Evolutionary conservation across 805 yeast species (phyloP).

Genomic region (Candida ovalis): DNA sequence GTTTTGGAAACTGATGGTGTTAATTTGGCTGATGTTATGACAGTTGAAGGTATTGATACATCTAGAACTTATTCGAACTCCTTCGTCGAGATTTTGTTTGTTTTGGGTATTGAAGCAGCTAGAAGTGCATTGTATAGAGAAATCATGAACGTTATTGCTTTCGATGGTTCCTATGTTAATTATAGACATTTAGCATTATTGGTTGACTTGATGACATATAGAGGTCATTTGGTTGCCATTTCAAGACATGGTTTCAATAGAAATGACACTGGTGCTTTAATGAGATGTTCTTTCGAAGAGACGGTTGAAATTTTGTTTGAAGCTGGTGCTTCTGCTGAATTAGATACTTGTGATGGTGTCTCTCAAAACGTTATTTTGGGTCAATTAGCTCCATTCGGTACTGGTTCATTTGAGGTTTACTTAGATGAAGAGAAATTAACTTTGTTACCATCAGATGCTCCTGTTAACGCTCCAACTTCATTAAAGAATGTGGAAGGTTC

Average conservation of each 20-base stretch:
- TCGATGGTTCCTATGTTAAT: conserved; percentile 99
- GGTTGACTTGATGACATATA: conserved; percentile 97
- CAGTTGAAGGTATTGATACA: conserved; percentile 92
- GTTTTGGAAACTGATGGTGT: conserved; percentile 99
- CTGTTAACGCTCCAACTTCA: conserved; percentile 34
- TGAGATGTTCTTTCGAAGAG: conserved; percentile 99
- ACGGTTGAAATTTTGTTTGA: conserved; percentile 96
- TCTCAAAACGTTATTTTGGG: conserved; percentile 97
- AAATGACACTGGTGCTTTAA: conserved; percentile 97
- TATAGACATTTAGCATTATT: conserved; percentile 97
- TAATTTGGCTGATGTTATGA: conserved; percentile 89
- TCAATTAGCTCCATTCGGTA: conserved; percentile 97
- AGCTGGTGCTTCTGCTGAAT: conserved; percentile 97
- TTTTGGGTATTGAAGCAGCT: conserved; percentile 97
- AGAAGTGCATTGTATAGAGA: conserved; percentile 91
- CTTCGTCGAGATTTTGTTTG: conserved; percentile 91
- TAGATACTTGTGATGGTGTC: conserved; percentile 98
- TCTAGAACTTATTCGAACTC: conserved; percentile 91
- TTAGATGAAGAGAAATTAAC: conserved; percentile 86
- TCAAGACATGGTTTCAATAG: conserved; percentile 99
- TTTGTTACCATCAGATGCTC: conserved; percentile 50
- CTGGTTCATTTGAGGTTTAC: conserved; percentile 95
- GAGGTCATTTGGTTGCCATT: conserved; percentile 97
- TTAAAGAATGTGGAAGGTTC: conserved; percentile 63
- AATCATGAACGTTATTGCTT: conserved; percentile 94